Conservation (phyloP, 768 basidiomycete species). For the Macrocybe gigantea region DNA sequence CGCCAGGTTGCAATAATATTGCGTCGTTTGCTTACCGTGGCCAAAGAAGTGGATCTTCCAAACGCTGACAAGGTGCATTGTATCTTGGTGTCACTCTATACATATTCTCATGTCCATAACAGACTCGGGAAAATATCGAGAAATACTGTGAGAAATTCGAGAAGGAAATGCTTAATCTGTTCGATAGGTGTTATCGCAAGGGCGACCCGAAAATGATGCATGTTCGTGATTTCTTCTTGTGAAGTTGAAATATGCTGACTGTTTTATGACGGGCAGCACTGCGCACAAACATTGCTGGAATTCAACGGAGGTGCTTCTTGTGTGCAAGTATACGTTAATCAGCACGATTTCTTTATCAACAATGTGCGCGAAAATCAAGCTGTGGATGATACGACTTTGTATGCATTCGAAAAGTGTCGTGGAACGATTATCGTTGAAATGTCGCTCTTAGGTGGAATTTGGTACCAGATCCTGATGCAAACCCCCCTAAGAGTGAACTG, state of each 20-base stretch:
- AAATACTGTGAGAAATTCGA: constrained; percentile 98
- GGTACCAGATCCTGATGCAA: constrained; percentile 74
- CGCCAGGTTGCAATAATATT: constrained; percentile 84
- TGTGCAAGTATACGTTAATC: constrained; percentile 98
- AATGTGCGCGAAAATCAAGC: constrained; percentile 64
- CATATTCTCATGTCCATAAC: constrained; percentile 2
- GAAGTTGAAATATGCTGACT: background rate
- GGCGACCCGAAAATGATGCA: constrained; percentile 99
- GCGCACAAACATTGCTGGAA: constrained; percentile 92
- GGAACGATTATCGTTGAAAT: background rate
- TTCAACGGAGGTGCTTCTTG: constrained; percentile 98
- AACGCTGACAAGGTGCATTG: constrained; percentile 67
- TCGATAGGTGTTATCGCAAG: constrained; percentile 92
- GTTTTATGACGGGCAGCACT: constrained; percentile 56
- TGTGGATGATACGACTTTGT: constrained; percentile 54
- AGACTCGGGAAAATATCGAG: constrained; percentile 91
- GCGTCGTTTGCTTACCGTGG: constrained; percentile 78
- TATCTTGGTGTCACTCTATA: background rate
- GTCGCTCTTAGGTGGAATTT: constrained; percentile 61
- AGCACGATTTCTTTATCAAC: constrained; percentile 99
- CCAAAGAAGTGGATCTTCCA: constrained; percentile 89
- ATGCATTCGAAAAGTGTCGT: constrained; percentile 12
- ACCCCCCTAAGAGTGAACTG: constrained; percentile 71
- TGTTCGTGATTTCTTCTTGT: constrained; percentile 36
- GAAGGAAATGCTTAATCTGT: constrained; percentile 95